Evolutionary conservation across 768 basidiomycete species (phyloP).

Genomic region (Cyclocybe cylindracea): DNA sequence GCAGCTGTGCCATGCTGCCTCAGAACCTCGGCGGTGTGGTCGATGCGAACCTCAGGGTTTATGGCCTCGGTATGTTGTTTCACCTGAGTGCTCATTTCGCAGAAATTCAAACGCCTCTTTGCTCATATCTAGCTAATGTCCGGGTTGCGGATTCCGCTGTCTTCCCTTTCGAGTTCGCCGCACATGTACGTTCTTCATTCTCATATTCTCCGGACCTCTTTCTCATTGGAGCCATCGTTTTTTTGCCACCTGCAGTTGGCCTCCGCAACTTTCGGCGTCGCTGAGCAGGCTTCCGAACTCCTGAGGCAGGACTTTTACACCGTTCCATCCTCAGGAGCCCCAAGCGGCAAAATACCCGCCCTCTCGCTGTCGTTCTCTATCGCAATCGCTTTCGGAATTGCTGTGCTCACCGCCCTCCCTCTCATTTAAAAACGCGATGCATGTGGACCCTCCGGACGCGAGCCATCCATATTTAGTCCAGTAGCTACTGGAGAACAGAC

Average conservation of each 20-base stretch:
- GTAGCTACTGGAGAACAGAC: no score
- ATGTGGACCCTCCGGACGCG: no score
- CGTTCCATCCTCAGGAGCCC: slow-evolving; percentile 9
- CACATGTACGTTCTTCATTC: slow-evolving; percentile 23
- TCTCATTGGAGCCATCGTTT: background rate
- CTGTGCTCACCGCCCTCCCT: no score
- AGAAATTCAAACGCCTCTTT: background rate
- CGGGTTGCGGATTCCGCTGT: slow-evolving; percentile 59
- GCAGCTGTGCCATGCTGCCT: slow-evolving; percentile 32
- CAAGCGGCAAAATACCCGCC: background rate
- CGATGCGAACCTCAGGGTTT: slow-evolving; percentile 27
- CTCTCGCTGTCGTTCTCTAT: background rate
- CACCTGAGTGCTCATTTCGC: background rate
- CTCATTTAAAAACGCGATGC: no score
- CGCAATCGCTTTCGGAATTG: no score
- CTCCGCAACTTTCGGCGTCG: slow-evolving; percentile 28
- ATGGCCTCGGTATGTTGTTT: slow-evolving; percentile 25
- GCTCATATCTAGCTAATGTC: slow-evolving; percentile 40
- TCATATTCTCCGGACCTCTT: background rate
- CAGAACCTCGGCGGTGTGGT: slow-evolving; percentile 30
- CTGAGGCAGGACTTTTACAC: slow-evolving; percentile 18
- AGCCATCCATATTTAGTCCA: no score
- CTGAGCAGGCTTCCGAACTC: slow-evolving; percentile 26
- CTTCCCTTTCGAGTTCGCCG: slow-evolving; percentile 46
- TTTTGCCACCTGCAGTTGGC: slow-evolving; percentile 17